Conservation (phyloP, 768 basidiomycete species). For the Tylopilus cervinicoccineus region DNA sequence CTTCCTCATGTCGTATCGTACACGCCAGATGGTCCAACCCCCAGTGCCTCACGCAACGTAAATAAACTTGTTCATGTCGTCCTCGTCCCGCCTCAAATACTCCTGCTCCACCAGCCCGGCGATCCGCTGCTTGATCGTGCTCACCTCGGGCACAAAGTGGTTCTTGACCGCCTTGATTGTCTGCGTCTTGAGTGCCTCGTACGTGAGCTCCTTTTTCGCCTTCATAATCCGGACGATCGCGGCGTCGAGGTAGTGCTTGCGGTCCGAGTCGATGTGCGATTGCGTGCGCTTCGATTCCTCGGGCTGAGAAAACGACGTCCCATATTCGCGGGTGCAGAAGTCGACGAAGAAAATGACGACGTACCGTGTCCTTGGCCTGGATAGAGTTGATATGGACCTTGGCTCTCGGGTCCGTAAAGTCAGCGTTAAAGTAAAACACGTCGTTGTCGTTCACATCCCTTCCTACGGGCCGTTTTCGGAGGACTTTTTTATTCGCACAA, state of each 20-base stretch:
- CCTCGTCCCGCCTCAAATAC: conserved; percentile 75
- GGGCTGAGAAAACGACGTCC: conserved; percentile 40
- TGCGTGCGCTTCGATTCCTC: conserved; percentile 87
- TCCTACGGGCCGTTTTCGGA: conserved; percentile 75
- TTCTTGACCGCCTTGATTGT: conserved; percentile 85
- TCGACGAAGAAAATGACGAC: conserved; percentile 24
- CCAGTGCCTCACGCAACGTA: conserved; percentile 63
- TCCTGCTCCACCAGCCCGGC: conserved; percentile 81
- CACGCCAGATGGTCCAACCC: no score
- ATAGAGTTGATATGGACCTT: conserved; percentile 95
- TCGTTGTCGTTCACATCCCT: conserved; percentile 76
- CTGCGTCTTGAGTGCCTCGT: conserved; percentile 75
- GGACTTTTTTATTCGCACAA: conserved; percentile 83
- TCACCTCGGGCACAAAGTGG: conserved; percentile 83
- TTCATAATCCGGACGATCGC: conserved; percentile 99
- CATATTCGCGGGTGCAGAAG: neutral
- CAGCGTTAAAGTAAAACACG: conserved; percentile 74
- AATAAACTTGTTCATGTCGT: conserved; percentile 65
- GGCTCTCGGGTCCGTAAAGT: conserved; percentile 72
- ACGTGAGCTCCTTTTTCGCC: conserved; percentile 75
- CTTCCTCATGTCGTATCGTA: neutral
- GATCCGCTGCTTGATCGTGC: conserved; percentile 81
- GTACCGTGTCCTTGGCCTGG: conserved; percentile 86
- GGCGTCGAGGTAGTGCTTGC: conserved; percentile 82
- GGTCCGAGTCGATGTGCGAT: conserved; percentile 79